Conservation (phyloP, 352 stramenopile genomes). For the Globisporangium solare region DNA sequence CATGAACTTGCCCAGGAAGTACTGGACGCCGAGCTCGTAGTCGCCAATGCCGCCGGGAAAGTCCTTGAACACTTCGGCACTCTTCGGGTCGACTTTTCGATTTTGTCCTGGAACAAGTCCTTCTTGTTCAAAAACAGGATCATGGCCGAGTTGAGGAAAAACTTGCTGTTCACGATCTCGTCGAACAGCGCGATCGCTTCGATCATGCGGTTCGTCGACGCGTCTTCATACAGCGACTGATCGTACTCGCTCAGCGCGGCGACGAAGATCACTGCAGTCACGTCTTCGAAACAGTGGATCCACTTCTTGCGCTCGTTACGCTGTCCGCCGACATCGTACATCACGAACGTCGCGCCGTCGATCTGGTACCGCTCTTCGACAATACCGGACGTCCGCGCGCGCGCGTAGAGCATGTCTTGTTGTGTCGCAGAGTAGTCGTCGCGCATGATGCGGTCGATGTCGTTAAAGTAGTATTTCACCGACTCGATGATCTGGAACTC, state of each 20-base stretch:
- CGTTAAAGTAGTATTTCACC: conserved; percentile 96
- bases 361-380: conserved; percentile 95
- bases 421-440: conserved; percentile 91
- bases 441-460: conserved; percentile 92
- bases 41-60: conserved; percentile 81
- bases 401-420: conserved; percentile 95
- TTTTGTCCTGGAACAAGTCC: conserved; percentile 96
- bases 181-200: conserved; percentile 94
- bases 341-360: conserved; percentile 94
- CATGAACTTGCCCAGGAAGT: conserved; percentile 94
- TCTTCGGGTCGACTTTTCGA: conserved; percentile 93
- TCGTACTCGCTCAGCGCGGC: conserved; percentile 94
- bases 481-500: conserved; percentile 97
- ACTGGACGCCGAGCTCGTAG: conserved; percentile 85
- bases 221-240: conserved; percentile 93
- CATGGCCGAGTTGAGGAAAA: conserved; percentile 92
- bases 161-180: conserved; percentile 94
- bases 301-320: conserved; percentile 97
- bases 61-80: conserved; percentile 87
- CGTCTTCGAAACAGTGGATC: conserved; percentile 97
- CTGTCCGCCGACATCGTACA: conserved; percentile 96
- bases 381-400: conserved; percentile 93
- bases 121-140: conserved; percentile 98
- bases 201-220: conserved; percentile 92
- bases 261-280: conserved; percentile 96